Base-by-base conservation (phyloP, 371 early-diverging fungal genomes). In the Mortierella sp. region DNA sequence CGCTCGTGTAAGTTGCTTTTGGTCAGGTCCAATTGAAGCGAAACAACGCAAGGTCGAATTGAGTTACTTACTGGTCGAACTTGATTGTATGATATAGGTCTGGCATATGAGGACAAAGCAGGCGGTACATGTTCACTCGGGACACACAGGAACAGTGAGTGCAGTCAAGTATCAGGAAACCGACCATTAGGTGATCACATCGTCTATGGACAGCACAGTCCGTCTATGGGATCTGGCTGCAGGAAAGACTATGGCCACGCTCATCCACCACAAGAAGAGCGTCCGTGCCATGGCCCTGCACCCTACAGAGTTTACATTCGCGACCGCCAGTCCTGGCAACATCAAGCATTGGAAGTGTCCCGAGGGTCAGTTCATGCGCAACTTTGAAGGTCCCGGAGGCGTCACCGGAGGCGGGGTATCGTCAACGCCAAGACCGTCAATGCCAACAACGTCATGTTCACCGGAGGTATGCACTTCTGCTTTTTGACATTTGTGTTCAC, bases 101-200 rank as follows among this genome's bases (percentile, higher is more conserved):
- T 99, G 98, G 99, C 99, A 99, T 85, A 97, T 98, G 93, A 92
- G 99, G 71, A 98, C 99, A 43, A 98, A 96, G 85, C 93, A 95
- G 71, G 93, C 94, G 58, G 91, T 97, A n/a, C 97, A 96, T 72
- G 96, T 95, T 0, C 87, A 98, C 64, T 90, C 95, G 1, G 98
- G 99, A 11, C 99, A 99, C 82, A 88, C 87, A 39, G 89, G 91
- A 64, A 98, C 98, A 5, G 93, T 99, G 9, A 90, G 96, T 5
- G 90, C 93, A 61, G 94, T 98, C 61, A 91, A 94, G 79, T 95
- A 94, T 79, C 98, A 98, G 84, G 97, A 95, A 80, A 95, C 95
- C 1, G 98, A 99, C 79, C 98, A 97, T 47, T 98, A 99, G 85
- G 94, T 99, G 34, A 94, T 99, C 67, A 95, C 98, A 0, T 95